A percentile compares a stretch with the other conserved stretches of the same genome.
Evolutionary conservation across 2,329 filamentous ascomycete genomes (phyloP).

Genomic region (Aureobasidium sp.): DNA sequence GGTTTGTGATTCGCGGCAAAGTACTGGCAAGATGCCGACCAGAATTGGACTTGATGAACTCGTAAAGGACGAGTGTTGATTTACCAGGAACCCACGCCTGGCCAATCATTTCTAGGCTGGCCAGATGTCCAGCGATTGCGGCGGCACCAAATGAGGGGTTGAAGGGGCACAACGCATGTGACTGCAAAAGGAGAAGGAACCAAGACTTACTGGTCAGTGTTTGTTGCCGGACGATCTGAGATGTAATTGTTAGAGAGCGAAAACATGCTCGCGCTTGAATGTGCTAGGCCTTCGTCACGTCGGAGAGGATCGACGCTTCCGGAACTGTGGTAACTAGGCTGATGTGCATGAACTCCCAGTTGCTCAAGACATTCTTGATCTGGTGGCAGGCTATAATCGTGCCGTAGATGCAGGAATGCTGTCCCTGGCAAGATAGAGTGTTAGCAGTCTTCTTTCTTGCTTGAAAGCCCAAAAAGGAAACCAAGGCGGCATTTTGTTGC

Average conservation of each 20-base stretch:
- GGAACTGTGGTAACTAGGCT: slow-evolving; percentile 36
- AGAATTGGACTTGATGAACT: neutral
- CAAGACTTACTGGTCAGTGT: slow-evolving; percentile 33
- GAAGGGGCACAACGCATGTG: slow-evolving; percentile 11
- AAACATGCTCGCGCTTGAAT: slow-evolving; percentile 39
- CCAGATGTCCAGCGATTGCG: neutral
- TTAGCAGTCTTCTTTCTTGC: neutral
- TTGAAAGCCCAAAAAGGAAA: neutral
- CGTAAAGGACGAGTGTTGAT: slow-evolving; percentile 19
- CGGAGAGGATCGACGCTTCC: slow-evolving; percentile 43
- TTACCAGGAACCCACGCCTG: slow-evolving; percentile 22
- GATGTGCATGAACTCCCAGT: slow-evolving; percentile 40
- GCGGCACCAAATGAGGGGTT: slow-evolving; percentile 12
- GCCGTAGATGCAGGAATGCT: slow-evolving; percentile 12
- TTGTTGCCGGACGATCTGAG: slow-evolving; percentile 27
- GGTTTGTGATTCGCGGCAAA: slow-evolving; percentile 7
- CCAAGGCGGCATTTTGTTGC: neutral
- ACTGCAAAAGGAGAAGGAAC: neutral
- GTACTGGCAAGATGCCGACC: slow-evolving; percentile 13
- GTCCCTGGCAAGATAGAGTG: slow-evolving; percentile 1
- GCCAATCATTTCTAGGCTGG: slow-evolving; percentile 9
- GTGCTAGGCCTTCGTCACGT: slow-evolving; percentile 44
- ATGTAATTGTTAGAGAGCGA: slow-evolving; percentile 28
- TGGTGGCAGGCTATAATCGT: slow-evolving; percentile 1
- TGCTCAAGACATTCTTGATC: slow-evolving; percentile 42